Evolutionary conservation across 2,329 filamentous ascomycete species (phyloP), one percentile per base, ranked within the genome.

Genomic region (Fusarium chuoi): DNA sequence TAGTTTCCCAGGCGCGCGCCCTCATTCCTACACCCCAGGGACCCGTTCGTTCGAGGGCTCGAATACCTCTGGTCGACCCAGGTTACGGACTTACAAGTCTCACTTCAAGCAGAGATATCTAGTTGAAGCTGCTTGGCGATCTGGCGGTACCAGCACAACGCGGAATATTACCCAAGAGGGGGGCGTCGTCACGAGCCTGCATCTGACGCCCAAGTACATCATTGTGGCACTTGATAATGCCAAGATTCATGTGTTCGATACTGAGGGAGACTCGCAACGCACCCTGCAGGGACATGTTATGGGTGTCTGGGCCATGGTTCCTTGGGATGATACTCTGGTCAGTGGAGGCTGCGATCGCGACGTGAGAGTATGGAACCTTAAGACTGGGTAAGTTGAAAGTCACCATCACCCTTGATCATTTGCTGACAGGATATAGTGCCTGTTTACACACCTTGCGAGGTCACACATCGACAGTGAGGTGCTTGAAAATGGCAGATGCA

Each of bases 301-400:
- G 96, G 96, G 96, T 45, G 96, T 99, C 26, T 99, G 96, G 96
- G 96, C 96, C 55, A 98, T 99, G 96, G 95, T 99, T 30, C 96
- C 96, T 12, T 98, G 95, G 94, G 96, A 94, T 68, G 96, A 99
- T 81, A 93, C 94, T 60, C 88, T 99, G 70, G 96, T 99, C 68
- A 98, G 95, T 78, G 96, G 96, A 78, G 96, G 96, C 11, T 99
- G 96, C 81, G 96, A 99, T 84, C 90, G 96, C 69, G 96, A 99
- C 80, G 96, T 99, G 35, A 90, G 96, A 65, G 96, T 99, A 11
- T 99, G 96, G 96, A 94, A 99, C 79, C 91, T 99, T 86, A 91
- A 92, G 57, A 97, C 94, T 70, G 96, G 95, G 94, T 97, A 89
- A 82, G 90, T 78, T 10, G 35, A 42, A 22, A 56, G 24, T 7